phyloP scores from a whole-genome alignment of 2,329 filamentous ascomycete species.

The Sporothrix brunneoviolacea region DNA sequence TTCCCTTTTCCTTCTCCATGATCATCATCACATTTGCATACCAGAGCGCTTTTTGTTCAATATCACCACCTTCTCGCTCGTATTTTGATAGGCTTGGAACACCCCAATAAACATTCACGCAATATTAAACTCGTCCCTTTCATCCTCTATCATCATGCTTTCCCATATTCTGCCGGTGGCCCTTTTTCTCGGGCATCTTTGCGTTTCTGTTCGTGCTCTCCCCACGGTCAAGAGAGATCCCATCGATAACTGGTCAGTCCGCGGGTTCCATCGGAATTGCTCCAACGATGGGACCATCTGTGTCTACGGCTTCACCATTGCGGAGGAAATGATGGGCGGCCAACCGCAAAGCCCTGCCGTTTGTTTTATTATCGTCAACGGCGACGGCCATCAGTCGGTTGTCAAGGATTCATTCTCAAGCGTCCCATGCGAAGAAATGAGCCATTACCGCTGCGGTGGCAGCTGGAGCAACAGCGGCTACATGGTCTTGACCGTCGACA shows the following conservation, averaged over 20 bases:
- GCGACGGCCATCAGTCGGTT: neutral
- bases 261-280: conserved; percentile 18
- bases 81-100: neutral
- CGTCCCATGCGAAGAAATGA: conserved; percentile 13
- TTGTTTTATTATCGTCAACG: conserved; percentile 13
- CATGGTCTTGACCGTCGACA: conserved; percentile 20
- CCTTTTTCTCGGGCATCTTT: conserved; percentile 9
- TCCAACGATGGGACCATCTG: conserved; percentile 13
- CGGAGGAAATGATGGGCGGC: neutral
- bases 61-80: neutral
- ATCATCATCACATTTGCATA: neutral
- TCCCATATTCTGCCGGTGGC: neutral
- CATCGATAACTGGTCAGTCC: conserved; percentile 13
- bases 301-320: conserved; percentile 17
- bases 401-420: conserved; percentile 11
- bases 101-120: neutral
- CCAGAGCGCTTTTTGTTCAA: neutral
- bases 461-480: conserved; percentile 19
- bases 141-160: conserved; percentile 13
- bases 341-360: neutral
- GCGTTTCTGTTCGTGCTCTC: neutral
- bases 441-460: conserved; percentile 18
- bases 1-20: neutral
- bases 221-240: neutral
- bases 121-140: neutral